Evolutionary conservation across 768 basidiomycete genomes (phyloP).

Genomic region (Suillus decipiens): DNA sequence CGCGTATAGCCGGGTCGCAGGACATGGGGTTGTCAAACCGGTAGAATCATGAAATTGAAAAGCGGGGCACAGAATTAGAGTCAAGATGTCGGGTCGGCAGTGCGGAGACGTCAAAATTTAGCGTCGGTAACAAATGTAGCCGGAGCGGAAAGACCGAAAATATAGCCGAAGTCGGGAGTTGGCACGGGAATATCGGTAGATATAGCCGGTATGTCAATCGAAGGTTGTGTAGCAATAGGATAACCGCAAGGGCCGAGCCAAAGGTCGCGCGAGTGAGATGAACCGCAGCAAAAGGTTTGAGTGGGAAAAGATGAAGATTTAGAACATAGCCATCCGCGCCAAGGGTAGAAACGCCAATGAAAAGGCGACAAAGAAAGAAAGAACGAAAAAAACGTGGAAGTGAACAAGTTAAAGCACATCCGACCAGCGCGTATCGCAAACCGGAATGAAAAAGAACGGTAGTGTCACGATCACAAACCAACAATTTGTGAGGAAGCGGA

Average conservation of each 20-base stretch:
- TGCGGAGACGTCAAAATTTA: not conserved
- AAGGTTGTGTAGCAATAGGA: not conserved
- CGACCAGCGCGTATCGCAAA: not conserved
- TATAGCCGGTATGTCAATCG: conserved; percentile 2
- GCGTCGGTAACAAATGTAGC: not conserved
- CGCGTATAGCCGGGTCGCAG: not conserved
- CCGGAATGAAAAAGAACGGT: not conserved
- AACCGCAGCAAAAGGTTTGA: not conserved
- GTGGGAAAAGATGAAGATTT: not conserved
- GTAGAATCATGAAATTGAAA: not conserved
- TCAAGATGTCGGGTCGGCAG: not conserved
- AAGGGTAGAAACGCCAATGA: not conserved
- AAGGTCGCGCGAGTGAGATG: not conserved
- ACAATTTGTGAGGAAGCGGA: not conserved
- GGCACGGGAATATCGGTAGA: not conserved
- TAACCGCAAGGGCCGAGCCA: not conserved
- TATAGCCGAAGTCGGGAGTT: conserved; percentile 3
- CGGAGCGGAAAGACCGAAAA: not conserved
- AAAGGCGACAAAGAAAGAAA: not conserved
- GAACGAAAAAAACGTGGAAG: not conserved
- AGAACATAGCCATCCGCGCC: conserved; percentile 1
- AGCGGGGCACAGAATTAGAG: not conserved
- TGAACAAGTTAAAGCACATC: not conserved
- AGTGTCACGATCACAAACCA: not conserved
- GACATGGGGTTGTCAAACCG: not conserved